Evolutionary conservation across 805 yeast species (phyloP).

Genomic region (Kluyveromyces nonfermentans): DNA sequence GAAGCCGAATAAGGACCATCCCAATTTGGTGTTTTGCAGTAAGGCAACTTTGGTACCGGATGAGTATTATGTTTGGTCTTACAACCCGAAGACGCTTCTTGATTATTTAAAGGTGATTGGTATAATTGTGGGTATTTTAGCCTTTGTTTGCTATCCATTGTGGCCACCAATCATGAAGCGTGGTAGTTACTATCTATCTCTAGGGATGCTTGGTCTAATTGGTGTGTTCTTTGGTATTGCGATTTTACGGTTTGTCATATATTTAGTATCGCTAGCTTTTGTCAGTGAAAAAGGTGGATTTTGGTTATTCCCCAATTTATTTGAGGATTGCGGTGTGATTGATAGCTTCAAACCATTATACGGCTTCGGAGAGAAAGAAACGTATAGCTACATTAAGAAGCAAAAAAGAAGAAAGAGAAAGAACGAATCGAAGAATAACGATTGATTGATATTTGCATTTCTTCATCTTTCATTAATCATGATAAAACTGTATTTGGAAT

Average conservation of each 20-base stretch:
- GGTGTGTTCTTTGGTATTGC: conserved; percentile 72
- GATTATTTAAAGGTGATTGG: conserved; percentile 33
- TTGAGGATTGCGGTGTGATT: conserved; percentile 88
- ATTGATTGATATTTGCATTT: neutral
- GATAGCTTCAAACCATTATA: conserved; percentile 89
- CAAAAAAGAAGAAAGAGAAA: conserved; percentile 24
- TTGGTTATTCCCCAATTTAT: conserved; percentile 94
- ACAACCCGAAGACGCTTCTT: conserved; percentile 50
- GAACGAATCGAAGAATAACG: conserved; percentile 13
- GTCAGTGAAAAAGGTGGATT: conserved; percentile 53
- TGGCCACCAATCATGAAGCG: conserved; percentile 89
- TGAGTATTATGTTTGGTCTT: conserved; percentile 78
- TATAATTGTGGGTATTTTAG: conserved; percentile 51
- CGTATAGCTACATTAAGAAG: conserved; percentile 26
- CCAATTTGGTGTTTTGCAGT: conserved; percentile 46
- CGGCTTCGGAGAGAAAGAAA: conserved; percentile 56
- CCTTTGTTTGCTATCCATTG: conserved; percentile 74
- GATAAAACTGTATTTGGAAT: neutral
- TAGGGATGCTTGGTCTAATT: conserved; percentile 64
- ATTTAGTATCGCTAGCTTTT: conserved; percentile 32
- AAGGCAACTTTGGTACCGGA: conserved; percentile 55
- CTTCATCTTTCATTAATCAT: neutral
- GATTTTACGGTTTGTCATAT: conserved; percentile 63
- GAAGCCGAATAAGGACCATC: conserved; percentile 52
- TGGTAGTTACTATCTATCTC: conserved; percentile 85